Percentiles rank a stretch among this genome's conserved stretches.
Evolutionary conservation across 2,329 filamentous ascomycete genomes (phyloP).

Genomic region (Ophiosphaerella herpotricha): DNA sequence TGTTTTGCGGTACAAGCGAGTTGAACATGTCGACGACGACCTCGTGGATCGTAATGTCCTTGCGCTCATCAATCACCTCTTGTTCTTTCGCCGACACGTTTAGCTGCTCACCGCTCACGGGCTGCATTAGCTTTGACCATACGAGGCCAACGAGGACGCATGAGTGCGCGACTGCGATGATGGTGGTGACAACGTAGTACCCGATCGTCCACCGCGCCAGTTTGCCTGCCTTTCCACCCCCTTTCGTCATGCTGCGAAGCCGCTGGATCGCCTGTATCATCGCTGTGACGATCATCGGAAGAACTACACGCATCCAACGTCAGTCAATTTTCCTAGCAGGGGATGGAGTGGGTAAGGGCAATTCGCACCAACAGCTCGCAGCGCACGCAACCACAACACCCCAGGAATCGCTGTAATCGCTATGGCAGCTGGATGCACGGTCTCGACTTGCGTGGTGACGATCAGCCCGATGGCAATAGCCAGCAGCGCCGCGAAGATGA

Average conservation of each 20-base stretch:
- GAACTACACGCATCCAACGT: slow-evolving; percentile 39
- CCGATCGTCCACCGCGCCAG: slow-evolving; percentile 57
- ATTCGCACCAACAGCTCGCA: slow-evolving; percentile 54
- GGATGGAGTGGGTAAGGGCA: slow-evolving; percentile 1
- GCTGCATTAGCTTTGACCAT: slow-evolving; percentile 54
- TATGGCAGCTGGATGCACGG: slow-evolving; percentile 51
- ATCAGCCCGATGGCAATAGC: slow-evolving; percentile 57
- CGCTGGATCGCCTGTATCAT: slow-evolving; percentile 58
- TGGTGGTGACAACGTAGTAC: slow-evolving; percentile 57
- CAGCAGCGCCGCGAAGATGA: slow-evolving; percentile 55
- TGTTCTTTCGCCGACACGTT: slow-evolving; percentile 37
- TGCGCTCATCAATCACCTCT: slow-evolving; percentile 42
- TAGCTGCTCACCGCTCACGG: slow-evolving; percentile 43
- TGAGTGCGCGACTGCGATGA: slow-evolving; percentile 55
- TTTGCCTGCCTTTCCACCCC: slow-evolving; percentile 44
- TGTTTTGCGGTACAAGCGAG: slow-evolving; percentile 56
- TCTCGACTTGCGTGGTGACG: slow-evolving; percentile 50
- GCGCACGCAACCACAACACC: slow-evolving; percentile 55
- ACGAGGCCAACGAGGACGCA: slow-evolving; percentile 54
- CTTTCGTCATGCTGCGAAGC: slow-evolving; percentile 53
- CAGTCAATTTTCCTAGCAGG: too few relatives aligned
- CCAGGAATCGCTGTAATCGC: slow-evolving; percentile 56
- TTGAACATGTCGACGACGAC: slow-evolving; percentile 57
- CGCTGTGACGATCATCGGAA: slow-evolving; percentile 58
- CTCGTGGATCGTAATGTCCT: slow-evolving; percentile 44